Conservation (phyloP, 495 filamentous ascomycete species). For the Xylaria intraflava region DNA sequence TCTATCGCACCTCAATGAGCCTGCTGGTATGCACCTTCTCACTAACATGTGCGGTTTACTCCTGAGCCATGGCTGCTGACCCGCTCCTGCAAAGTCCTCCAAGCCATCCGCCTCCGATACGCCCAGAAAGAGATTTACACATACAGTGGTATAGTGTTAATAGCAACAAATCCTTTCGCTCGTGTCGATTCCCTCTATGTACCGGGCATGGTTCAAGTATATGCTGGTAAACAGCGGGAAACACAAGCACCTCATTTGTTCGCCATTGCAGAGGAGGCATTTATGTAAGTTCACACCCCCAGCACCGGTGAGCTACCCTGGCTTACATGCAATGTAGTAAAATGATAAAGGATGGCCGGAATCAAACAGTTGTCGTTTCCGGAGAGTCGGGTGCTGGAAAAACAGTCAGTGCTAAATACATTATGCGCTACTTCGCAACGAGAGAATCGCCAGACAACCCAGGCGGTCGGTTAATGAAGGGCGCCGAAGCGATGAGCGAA, state of each 20-base stretch:
- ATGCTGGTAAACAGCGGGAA: slow-evolving; percentile 92
- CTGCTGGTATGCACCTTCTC: slow-evolving; percentile 64
- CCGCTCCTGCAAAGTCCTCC: slow-evolving; percentile 58
- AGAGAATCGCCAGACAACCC: slow-evolving; percentile 89
- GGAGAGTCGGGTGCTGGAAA: slow-evolving; percentile 98
- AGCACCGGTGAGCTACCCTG: neutral
- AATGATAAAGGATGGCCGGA: slow-evolving; percentile 92
- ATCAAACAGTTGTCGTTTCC: slow-evolving; percentile 98
- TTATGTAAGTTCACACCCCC: slow-evolving; percentile 55
- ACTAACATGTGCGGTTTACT: slow-evolving; percentile 13
- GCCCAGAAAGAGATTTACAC: slow-evolving; percentile 99
- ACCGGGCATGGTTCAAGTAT: slow-evolving; percentile 98
- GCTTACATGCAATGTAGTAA: slow-evolving; percentile 52
- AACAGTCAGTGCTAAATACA: slow-evolving; percentile 98
- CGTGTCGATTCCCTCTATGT: slow-evolving; percentile 97
- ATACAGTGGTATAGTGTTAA: slow-evolving; percentile 97
- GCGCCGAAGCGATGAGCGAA: slow-evolving; percentile 87
- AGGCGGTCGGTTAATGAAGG: slow-evolving; percentile 67
- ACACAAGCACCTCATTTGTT: slow-evolving; percentile 97
- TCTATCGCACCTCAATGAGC: slow-evolving; percentile 95
- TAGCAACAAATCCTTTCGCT: slow-evolving; percentile 97
- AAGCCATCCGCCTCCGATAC: slow-evolving; percentile 97
- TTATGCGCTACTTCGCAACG: slow-evolving; percentile 99
- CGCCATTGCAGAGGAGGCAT: slow-evolving; percentile 97
- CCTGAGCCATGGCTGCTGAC: slow-evolving; percentile 29